These are phyloP conservation scores for Bruguiera sexangula DNA, from an alignment of 345 rosid species.

Conservation along the genomic window DNA sequence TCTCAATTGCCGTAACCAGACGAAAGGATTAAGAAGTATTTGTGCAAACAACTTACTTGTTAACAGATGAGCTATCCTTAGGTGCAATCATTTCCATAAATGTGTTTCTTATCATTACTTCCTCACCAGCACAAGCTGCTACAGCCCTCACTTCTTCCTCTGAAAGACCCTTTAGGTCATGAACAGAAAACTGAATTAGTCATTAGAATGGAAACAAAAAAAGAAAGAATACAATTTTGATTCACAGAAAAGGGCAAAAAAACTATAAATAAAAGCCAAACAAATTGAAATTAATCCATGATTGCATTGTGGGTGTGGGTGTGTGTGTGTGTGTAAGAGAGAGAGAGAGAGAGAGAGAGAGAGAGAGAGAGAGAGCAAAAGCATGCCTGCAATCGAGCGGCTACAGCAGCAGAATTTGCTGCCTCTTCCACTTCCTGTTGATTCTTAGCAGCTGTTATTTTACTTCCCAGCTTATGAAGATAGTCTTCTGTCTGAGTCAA, in stretches of 20 bases:
- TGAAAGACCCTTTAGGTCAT: constrained; percentile 74
- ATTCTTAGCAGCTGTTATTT: constrained; percentile 89
- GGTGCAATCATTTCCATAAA: constrained; percentile 99
- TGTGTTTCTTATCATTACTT: constrained; percentile 89
- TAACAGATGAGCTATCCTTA: constrained; percentile 81
- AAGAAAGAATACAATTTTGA: background rate
- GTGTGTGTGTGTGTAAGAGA: background rate
- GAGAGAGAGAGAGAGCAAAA: constrained; percentile 7
- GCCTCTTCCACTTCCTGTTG: constrained; percentile 99
- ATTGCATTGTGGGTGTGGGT: background rate
- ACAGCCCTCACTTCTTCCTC: constrained; percentile 96
- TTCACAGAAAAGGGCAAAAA: background rate
- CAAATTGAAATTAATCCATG: background rate
- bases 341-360: background rate
- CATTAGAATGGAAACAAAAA: constrained; percentile 15
- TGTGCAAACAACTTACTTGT: constrained; percentile 59
- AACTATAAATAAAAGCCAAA: background rate
- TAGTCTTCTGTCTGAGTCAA: constrained; percentile 98
- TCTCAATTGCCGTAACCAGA: background rate
- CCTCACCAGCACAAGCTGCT: constrained; percentile 95
- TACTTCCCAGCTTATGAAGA: constrained; percentile 87
- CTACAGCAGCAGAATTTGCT: constrained; percentile 85
- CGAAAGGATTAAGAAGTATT: background rate
- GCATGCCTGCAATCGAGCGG: constrained; percentile 85
- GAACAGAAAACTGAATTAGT: constrained; percentile 20